Conservation (phyloP, 306 rosid genomes). For the Mimosa bimucronata region DNA sequence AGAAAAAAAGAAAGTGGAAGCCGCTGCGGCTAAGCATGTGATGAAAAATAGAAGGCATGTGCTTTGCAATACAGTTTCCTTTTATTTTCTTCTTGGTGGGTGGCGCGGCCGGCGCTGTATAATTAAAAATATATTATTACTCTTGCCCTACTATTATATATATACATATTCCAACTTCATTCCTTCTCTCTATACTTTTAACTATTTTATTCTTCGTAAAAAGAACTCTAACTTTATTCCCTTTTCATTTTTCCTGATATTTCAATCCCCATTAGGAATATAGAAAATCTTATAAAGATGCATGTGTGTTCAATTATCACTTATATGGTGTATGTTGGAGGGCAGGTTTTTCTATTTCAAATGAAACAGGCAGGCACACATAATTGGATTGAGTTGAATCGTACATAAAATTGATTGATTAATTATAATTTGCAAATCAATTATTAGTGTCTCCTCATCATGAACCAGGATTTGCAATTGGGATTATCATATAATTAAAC, state of each 20-base stretch:
- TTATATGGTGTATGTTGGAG: neutral
- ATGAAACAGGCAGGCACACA: neutral
- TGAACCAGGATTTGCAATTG: neutral
- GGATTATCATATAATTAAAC: neutral
- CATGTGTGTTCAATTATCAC: neutral
- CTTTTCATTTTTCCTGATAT: neutral
- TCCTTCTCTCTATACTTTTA: neutral
- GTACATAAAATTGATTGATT: neutral
- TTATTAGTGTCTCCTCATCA: neutral
- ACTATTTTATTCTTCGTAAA: conserved; percentile 25
- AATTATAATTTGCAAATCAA: neutral
- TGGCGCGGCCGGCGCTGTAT: neutral
- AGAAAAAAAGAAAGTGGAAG: too few species aligned
- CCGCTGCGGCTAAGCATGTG: conserved; percentile 34
- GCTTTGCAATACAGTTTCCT: conserved; percentile 20
- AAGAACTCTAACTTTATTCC: conserved; percentile 45
- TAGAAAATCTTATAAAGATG: neutral
- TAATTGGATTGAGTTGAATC: neutral
- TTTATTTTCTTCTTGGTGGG: neutral
- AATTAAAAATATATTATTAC: neutral
- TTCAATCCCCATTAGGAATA: neutral
- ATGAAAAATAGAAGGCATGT: conserved; percentile 47
- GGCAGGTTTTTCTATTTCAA: neutral
- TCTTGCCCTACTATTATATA: neutral
- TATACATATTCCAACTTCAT: neutral